Conservation (phyloP, 176 grass and related monocot species). For the Triticum dicoccoides region DNA sequence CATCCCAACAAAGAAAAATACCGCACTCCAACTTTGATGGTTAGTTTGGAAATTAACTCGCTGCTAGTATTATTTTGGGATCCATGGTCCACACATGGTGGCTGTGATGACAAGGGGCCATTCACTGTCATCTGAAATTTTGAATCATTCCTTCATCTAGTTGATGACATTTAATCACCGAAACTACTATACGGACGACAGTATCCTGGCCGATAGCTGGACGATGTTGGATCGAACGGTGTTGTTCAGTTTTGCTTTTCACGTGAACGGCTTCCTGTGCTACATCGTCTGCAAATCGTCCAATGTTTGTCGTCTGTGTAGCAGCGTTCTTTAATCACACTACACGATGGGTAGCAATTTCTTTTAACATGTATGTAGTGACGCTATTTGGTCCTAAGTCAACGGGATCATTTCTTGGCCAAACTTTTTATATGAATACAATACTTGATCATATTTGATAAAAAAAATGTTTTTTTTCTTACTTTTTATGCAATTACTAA, state of each 20-base stretch:
- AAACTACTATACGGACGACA: too few relatives aligned
- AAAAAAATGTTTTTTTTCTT: too few relatives aligned
- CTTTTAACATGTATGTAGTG: background rate
- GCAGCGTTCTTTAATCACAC: background rate
- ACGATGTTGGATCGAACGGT: too few relatives aligned
- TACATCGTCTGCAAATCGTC: too few relatives aligned
- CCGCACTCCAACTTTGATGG: background rate
- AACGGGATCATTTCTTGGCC: too few relatives aligned
- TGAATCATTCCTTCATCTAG: background rate
- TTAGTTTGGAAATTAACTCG: background rate
- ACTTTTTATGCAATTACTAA: too few relatives aligned
- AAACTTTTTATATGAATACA: too few relatives aligned
- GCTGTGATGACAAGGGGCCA: background rate
- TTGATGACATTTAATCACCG: background rate
- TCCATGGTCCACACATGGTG: background rate
- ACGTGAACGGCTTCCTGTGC: too few relatives aligned
- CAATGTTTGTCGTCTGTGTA: too few relatives aligned
- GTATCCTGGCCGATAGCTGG: too few relatives aligned
- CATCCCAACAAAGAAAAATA: background rate
- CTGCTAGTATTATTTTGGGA: background rate
- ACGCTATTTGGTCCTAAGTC: conserved; percentile 5
- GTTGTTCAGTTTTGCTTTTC: too few relatives aligned
- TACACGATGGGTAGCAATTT: background rate
- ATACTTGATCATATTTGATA: too few relatives aligned
- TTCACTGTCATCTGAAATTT: background rate